These are phyloP conservation scores for Cladosporium sp. DNA, from an alignment of 2,329 filamentous ascomycete species.

Conservation along the genomic window DNA sequence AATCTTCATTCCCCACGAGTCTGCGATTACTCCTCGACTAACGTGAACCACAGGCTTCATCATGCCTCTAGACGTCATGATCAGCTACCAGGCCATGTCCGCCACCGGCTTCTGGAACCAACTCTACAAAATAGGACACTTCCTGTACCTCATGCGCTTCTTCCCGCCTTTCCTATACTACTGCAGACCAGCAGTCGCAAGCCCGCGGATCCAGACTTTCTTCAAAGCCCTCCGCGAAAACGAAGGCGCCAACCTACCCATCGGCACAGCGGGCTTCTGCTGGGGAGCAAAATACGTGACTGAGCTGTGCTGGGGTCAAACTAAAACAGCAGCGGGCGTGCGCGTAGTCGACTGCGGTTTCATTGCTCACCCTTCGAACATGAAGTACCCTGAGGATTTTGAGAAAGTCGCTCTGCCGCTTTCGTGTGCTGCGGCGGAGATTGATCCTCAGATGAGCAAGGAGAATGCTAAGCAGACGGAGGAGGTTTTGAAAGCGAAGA, in stretches of 20 bases:
- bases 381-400: slow-evolving; percentile 33
- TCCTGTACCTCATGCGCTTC: slow-evolving; percentile 19
- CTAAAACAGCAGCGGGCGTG: slow-evolving; percentile 26
- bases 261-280: slow-evolving; percentile 35
- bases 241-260: slow-evolving; percentile 25
- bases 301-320: slow-evolving; percentile 30
- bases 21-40: not conserved
- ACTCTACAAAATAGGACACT: slow-evolving; percentile 29
- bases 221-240: slow-evolving; percentile 27
- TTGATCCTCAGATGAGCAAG: slow-evolving; percentile 26
- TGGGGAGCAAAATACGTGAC: slow-evolving; percentile 35
- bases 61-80: slow-evolving; percentile 25
- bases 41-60: slow-evolving; percentile 19
- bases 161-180: slow-evolving; percentile 27
- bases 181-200: slow-evolving; percentile 22
- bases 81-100: slow-evolving; percentile 28
- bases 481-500: slow-evolving; percentile 32
- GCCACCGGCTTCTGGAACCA: slow-evolving; percentile 29
- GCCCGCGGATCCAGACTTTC: slow-evolving; percentile 27
- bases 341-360: slow-evolving; percentile 32
- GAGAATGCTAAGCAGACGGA: slow-evolving; percentile 31
- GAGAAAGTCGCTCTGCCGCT: slow-evolving; percentile 32
- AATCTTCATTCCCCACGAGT: not conserved
- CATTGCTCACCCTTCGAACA: slow-evolving; percentile 33
- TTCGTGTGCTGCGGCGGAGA: slow-evolving; percentile 31